A percentile compares a stretch with the other conserved stretches of the same genome.
These are phyloP conservation scores for Spergularia marina DNA, from an alignment of 148 eudicot species.

Conservation along the genomic window DNA sequence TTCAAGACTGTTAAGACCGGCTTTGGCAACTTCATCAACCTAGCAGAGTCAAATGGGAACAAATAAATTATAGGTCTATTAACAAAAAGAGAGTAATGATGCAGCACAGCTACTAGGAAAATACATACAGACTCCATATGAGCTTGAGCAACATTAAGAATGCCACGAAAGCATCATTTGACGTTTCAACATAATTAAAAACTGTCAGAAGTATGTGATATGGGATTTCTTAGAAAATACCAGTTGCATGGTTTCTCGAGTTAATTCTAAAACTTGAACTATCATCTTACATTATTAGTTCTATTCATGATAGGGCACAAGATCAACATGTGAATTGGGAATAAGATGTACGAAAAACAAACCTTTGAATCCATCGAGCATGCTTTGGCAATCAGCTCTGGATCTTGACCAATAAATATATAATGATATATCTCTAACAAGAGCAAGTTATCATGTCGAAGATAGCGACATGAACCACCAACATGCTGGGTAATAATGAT, in stretches of 20 bases:
- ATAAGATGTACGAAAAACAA: slow-evolving; percentile 24
- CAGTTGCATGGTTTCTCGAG: neutral
- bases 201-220: neutral
- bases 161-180: neutral
- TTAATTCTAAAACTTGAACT: neutral
- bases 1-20: slow-evolving; percentile 57
- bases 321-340: neutral
- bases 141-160: slow-evolving; percentile 5
- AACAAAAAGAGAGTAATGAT: neutral
- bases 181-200: neutral
- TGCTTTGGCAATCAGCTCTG: slow-evolving; percentile 74
- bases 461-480: slow-evolving; percentile 60
- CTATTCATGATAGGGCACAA: neutral
- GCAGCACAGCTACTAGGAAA: neutral
- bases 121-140: neutral
- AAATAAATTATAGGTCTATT: neutral
- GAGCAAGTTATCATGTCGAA: slow-evolving; percentile 89
- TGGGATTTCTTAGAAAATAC: neutral
- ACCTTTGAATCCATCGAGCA: slow-evolving; percentile 54
- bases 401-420: slow-evolving; percentile 71
- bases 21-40: slow-evolving; percentile 57
- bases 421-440: slow-evolving; percentile 70
- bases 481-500: slow-evolving; percentile 71
- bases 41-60: slow-evolving; percentile 28
- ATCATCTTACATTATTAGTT: neutral